Base-by-base conservation (phyloP, 2,329 filamentous ascomycete genomes). In the Xylaria polymorpha region DNA sequence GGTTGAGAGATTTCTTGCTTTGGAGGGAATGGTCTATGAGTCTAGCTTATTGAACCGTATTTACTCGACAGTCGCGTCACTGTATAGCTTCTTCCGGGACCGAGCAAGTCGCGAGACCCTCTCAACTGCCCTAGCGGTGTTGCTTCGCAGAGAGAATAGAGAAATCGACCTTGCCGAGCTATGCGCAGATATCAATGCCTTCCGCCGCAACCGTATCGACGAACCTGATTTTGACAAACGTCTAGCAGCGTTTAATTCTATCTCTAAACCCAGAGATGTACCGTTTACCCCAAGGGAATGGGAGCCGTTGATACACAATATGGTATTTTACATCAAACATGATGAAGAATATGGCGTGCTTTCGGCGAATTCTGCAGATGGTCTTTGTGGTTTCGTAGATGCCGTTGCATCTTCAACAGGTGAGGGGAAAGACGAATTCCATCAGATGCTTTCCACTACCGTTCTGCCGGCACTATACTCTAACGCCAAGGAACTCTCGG, bases 1-100 rank as follows among this genome's bases (percentile, higher is more conserved):
- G 61, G 82, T 98, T 20, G 90, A 96, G 77, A 89, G 91, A 69
- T 97, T 98, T 72, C 86, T 97, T 53, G 88, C 90, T 9, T 82
- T 92, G 1, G 89, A 88, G 69, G 83, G 88, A 66, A 81, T 86
- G 10, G 81, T 86, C 57, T 84, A 86, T 68, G 85, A 92, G 58
- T 75, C 80, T 6, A 84, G 86, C 29, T 81, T 95, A 18, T 88
- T 88, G 58, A 82, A 86, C 53, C 85, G 87, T 43, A 88, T 97
- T 0, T 97, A 92, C 77, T 84, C 88, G 55, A 93, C 93, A 0
- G 81, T 96, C 10, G 91, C 92, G 4, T 90, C 92, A 0, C 86
- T 98, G 41, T 98, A 97, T 77, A 92, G 93, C 64, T 97, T 94
- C 78, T 95, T 98, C 83, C 93, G 90, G 74, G 94, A 98, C 79